phyloP scores from a whole-genome alignment of 2,329 filamentous ascomycete species.

The Trichoderma sp. region DNA sequence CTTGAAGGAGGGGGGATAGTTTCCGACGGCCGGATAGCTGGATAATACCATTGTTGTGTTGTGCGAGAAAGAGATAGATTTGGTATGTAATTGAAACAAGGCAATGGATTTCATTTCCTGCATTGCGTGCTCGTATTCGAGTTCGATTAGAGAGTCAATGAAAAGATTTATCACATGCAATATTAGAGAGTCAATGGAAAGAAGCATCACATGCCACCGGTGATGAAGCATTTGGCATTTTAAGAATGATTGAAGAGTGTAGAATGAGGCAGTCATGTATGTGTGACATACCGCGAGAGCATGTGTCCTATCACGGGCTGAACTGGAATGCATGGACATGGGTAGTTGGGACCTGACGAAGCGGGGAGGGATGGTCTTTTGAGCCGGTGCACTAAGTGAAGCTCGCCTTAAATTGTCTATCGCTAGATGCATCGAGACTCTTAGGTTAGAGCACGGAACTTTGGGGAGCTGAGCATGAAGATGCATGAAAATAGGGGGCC shows the following conservation, averaged over 20 bases:
- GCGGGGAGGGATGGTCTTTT: background rate
- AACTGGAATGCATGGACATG: background rate
- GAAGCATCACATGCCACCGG: background rate
- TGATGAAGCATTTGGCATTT: background rate
- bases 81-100: background rate
- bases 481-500: background rate
- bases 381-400: background rate
- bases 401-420: background rate
- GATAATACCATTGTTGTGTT: slow-evolving; percentile 9
- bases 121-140: background rate
- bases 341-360: background rate
- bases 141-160: background rate
- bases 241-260: background rate
- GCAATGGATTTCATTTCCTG: background rate
- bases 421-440: background rate
- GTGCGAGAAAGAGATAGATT: background rate
- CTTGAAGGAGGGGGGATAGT: background rate
- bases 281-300: background rate
- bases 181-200: background rate
- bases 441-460: background rate
- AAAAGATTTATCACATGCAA: background rate
- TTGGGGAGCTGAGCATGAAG: background rate
- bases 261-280: background rate
- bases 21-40: background rate
- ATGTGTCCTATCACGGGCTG: background rate